Percentiles rank a stretch among this genome's conserved stretches.
Conservation (phyloP, 331 rosid genomes). For the Rhamnella rubrinervis region DNA sequence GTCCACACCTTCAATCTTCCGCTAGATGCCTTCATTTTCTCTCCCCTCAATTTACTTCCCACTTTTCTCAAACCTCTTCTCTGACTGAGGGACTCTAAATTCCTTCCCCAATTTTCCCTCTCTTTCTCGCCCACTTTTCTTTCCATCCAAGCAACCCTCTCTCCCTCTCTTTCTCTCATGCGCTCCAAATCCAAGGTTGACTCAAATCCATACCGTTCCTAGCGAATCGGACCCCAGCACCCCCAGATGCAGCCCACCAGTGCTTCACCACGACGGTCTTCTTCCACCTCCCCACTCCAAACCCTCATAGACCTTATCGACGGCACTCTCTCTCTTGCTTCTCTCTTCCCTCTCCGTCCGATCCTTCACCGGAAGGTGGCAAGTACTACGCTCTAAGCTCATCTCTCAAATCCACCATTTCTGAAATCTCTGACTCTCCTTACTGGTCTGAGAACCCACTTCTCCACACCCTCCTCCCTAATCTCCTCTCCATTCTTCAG, state of each 20-base stretch:
- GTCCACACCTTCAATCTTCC: not conserved
- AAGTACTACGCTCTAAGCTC: constrained; percentile 44
- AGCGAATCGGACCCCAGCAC: not conserved
- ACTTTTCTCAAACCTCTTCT: not conserved
- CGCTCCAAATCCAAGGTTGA: not conserved
- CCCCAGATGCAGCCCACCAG: constrained; percentile 33
- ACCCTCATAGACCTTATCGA: constrained; percentile 49
- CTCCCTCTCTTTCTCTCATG: constrained; percentile 2
- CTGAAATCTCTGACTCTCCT: constrained; percentile 39
- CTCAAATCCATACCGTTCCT: constrained; percentile 9
- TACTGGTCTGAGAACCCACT: constrained; percentile 60
- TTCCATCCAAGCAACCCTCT: constrained; percentile 30
- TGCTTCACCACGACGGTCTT: constrained; percentile 17
- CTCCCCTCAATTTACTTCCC: not conserved
- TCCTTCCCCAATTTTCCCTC: not conserved
- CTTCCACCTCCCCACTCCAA: constrained; percentile 37
- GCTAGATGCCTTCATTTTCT: no score
- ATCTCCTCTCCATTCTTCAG: constrained; percentile 50
- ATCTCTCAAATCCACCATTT: constrained; percentile 26
- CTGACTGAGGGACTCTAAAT: no score
- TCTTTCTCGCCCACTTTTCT: constrained; percentile 4
- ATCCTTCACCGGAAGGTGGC: constrained; percentile 53
- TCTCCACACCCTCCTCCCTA: constrained; percentile 52
- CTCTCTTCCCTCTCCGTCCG: constrained; percentile 43
- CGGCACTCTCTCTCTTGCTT: constrained; percentile 33